Percentiles rank a stretch among this genome's conserved stretches.
These are phyloP conservation scores for Ascosphaera aggregata DNA, from an alignment of 2,329 filamentous ascomycete genomes.

Conservation along the genomic window DNA sequence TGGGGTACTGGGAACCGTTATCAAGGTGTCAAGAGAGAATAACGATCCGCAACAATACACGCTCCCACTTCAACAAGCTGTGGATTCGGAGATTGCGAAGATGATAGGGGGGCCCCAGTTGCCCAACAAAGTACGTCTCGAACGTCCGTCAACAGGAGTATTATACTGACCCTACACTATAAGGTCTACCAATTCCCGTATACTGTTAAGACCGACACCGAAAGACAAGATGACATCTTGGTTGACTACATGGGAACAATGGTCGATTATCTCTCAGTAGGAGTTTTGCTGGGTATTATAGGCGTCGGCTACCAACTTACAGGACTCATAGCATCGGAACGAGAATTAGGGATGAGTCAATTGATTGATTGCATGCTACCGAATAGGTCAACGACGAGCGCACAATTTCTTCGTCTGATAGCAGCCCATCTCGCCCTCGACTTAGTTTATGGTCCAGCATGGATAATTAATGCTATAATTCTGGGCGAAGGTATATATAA, in stretches of 20 bases:
- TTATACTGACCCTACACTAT: slow-evolving; percentile 8
- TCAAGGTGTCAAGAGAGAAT: slow-evolving; percentile 31
- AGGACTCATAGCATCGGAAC: slow-evolving; percentile 63
- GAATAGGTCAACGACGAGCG: slow-evolving; percentile 47
- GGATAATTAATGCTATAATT: slow-evolving; percentile 52
- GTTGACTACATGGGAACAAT: slow-evolving; percentile 48
- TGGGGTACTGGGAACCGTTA: slow-evolving; percentile 39
- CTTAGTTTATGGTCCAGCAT: slow-evolving; percentile 56
- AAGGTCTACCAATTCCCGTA: slow-evolving; percentile 40
- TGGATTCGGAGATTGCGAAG: slow-evolving; percentile 48
- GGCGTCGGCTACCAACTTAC: slow-evolving; percentile 72
- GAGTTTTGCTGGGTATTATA: slow-evolving; percentile 56
- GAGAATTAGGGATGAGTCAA: slow-evolving; percentile 70
- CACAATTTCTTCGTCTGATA: slow-evolving; percentile 52
- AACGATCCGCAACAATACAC: slow-evolving; percentile 62
- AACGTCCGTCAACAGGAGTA: background rate
- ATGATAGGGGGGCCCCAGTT: slow-evolving; percentile 14
- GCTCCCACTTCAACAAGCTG: slow-evolving; percentile 54
- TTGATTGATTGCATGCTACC: slow-evolving; percentile 85
- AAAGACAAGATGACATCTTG: slow-evolving; percentile 43
- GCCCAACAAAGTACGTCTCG: slow-evolving; percentile 13
- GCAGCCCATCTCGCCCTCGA: slow-evolving; percentile 64
- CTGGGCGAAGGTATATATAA: slow-evolving; percentile 40
- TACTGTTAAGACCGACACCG: slow-evolving; percentile 44
- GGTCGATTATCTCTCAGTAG: slow-evolving; percentile 52